Evolutionary conservation across 129 eudicot genomes (phyloP).

Genomic region (Tagetes erecta): DNA sequence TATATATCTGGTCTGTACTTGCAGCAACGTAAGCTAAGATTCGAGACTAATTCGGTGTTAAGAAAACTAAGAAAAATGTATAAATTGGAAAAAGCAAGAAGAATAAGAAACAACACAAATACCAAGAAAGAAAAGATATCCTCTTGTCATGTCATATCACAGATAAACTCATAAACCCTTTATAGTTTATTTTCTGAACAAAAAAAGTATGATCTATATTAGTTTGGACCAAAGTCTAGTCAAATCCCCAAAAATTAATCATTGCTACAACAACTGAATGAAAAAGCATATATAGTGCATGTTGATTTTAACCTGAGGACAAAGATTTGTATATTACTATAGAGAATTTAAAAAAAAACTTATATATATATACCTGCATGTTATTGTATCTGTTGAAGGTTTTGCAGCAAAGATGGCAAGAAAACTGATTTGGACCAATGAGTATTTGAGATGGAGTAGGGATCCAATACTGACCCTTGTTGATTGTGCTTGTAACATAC

Average conservation of each 20-base stretch:
- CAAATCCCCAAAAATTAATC: slow-evolving; percentile 12
- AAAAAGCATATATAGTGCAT: neutral
- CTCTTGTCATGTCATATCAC: slow-evolving; percentile 34
- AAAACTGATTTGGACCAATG: slow-evolving; percentile 62
- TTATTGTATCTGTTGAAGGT: slow-evolving; percentile 71
- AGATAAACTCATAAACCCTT: slow-evolving; percentile 7
- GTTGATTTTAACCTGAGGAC: slow-evolving; percentile 20
- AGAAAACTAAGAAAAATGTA: no score
- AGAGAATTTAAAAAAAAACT: neutral
- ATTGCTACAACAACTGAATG: slow-evolving; percentile 18
- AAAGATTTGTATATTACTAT: neutral
- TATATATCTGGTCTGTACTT: no score
- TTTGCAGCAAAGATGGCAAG: slow-evolving; percentile 68
- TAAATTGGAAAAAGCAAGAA: neutral
- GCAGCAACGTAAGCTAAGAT: no score
- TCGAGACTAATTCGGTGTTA: no score
- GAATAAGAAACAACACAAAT: slow-evolving; percentile 8
- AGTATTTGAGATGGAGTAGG: slow-evolving; percentile 68
- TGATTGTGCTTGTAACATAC: slow-evolving; percentile 36
- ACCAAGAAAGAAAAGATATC: slow-evolving; percentile 19
- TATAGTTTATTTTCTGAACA: slow-evolving; percentile 4
- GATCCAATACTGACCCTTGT: slow-evolving; percentile 59
- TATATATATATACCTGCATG: slow-evolving; percentile 44
- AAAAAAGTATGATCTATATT: slow-evolving; percentile 6
- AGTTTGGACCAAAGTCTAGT: slow-evolving; percentile 10